A percentile compares a stretch with the other conserved stretches of the same genome.
Evolutionary conservation across 371 early-diverging fungal species (phyloP).

Genomic region (Mucor plumbeus): DNA sequence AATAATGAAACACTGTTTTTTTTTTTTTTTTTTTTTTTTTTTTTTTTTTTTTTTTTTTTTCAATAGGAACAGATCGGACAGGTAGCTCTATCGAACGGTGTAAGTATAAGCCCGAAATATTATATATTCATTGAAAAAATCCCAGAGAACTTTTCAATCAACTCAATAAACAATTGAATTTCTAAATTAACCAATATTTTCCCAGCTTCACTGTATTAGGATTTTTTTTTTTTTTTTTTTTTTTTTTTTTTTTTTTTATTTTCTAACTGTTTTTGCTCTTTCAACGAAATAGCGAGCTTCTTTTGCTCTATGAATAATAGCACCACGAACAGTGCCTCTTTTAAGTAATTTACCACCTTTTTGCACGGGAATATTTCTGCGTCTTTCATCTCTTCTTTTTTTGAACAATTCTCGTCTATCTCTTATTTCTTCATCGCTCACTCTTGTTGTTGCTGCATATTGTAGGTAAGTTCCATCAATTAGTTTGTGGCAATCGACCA

Average conservation of each 20-base stretch:
- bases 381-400: constrained; percentile 47
- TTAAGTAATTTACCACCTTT: constrained; percentile 33
- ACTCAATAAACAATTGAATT: too few relatives aligned
- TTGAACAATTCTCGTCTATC: constrained; percentile 58
- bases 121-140: too few relatives aligned
- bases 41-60: too few relatives aligned
- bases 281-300: constrained; percentile 52
- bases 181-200: too few relatives aligned
- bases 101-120: constrained; percentile 3
- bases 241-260: constrained; percentile 16
- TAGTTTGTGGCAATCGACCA: constrained; percentile 77
- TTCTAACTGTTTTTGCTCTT: constrained; percentile 49
- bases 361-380: constrained; percentile 39
- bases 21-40: too few relatives aligned
- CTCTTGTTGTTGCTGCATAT: constrained; percentile 53
- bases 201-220: too few relatives aligned
- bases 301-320: constrained; percentile 47
- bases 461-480: constrained; percentile 69
- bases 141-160: too few relatives aligned
- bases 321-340: constrained; percentile 43
- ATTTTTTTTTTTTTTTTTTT: too few relatives aligned
- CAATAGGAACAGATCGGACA: constrained; percentile 12
- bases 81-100: constrained; percentile 14
- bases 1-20: constrained; percentile 14
- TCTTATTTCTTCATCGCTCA: constrained; percentile 62